Evolutionary conservation across 148 eudicot species (phyloP), one percentile per base, ranked within the genome.

Genomic region (Camellia japonica): DNA sequence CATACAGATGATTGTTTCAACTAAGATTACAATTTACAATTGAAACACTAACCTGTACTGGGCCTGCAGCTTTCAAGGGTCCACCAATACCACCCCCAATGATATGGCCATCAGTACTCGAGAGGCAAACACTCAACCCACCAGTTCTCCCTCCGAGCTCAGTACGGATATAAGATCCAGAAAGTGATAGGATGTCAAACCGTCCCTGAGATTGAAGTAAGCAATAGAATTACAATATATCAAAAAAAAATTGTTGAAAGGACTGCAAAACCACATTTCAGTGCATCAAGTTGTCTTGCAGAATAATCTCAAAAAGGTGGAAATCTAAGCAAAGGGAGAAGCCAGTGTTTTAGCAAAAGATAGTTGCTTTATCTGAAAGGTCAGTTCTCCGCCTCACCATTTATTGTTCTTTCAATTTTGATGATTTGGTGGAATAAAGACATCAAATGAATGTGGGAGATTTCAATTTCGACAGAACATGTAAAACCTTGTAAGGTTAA

Each of bases 21-120:
- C 52, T 49, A 7, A 74, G 58, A 30, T 30, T 30, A 30, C 38
- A 49, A 49, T 11, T 46, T 41, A 30, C 18, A 76, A 46, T 65
- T 30, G 30, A 68, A 61, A 63, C 51, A 23, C 30, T 85, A 30
- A 90, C 97, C 97, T 92, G 92, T 18, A 92, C 89, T 19, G 91
- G 90, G 6, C 92, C 91, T 65, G 92, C 92, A 84, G 97, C 97
- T 76, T 80, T 83, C 16, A 92, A 75, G 61, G 97, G 92, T 56
- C 97, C 97, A 85, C 91, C 90, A 46, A 92, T 84, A 10, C 92
- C 92, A 54, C 97, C 97, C 64, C 97, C 97, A 60, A 92, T 82
- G 65, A 90, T 87, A 73, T 86, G 87, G 18, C 97, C 97, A 75
- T 89, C 80, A 54, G 84, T 55, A 55, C 82, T 82, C 68, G 85